Evolutionary conservation across 1,284 basidiomycete species (phyloP).

Genomic region (Fomitopsis palustris): DNA sequence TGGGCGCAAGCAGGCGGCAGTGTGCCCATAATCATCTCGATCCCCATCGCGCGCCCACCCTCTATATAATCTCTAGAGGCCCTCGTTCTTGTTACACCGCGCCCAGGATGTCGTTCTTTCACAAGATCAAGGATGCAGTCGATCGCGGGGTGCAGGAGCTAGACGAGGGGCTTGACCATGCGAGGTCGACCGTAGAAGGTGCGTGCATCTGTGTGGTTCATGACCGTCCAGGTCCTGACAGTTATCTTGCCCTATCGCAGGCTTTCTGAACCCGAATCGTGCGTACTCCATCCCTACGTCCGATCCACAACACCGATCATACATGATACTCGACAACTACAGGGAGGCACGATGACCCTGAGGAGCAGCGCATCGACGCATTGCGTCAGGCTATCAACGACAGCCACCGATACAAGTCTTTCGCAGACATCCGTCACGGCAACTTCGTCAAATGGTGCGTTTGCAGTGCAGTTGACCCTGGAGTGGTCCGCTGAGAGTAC

Average conservation of each 20-base stretch:
- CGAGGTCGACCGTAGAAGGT: constrained; percentile 30
- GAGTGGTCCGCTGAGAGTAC: background rate
- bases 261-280: constrained; percentile 59
- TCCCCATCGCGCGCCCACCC: background rate
- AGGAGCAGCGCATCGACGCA: constrained; percentile 65
- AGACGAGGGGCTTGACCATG: constrained; percentile 27
- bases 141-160: constrained; percentile 16
- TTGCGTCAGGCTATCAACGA: constrained; percentile 71
- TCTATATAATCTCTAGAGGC: background rate
- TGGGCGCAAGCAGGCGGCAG: no score
- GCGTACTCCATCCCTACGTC: constrained; percentile 20
- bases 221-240: background rate
- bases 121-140: constrained; percentile 19
- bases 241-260: constrained; percentile 30
- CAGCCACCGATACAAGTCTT: constrained; percentile 81
- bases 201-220: background rate
- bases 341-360: constrained; percentile 76
- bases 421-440: constrained; percentile 65
- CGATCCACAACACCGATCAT: constrained; percentile 2
- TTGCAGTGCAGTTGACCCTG: background rate
- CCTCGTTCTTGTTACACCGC: background rate
- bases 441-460: constrained; percentile 85
- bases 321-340: background rate
- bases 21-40: background rate
- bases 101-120: constrained; percentile 5